A percentile compares a stretch with the other conserved stretches of the same genome.
Evolutionary conservation across 140 eudicot genomes (phyloP).

Genomic region (Erigeron philadelphicus): DNA sequence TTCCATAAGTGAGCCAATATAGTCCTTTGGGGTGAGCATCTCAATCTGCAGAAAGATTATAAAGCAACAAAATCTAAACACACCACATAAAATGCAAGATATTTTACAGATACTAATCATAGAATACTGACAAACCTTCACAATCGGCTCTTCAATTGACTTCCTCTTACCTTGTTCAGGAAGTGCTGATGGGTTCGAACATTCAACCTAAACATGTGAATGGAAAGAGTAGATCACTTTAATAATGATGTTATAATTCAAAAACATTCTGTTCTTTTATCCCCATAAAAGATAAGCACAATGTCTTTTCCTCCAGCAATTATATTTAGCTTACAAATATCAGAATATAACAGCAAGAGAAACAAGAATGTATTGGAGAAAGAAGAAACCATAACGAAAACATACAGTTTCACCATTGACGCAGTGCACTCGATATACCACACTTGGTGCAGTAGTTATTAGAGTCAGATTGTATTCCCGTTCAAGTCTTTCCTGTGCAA

Average conservation of each 20-base stretch:
- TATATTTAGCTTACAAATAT: not conserved
- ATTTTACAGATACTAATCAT: not conserved
- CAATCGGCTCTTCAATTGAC: slow-evolving; percentile 89
- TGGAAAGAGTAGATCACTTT: slow-evolving; percentile 8
- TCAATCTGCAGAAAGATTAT: slow-evolving; percentile 61
- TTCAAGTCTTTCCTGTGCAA: slow-evolving; percentile 97
- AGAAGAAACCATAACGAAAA: slow-evolving; percentile 26
- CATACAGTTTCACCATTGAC: slow-evolving; percentile 65
- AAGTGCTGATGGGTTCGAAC: slow-evolving; percentile 90
- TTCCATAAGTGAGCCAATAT: slow-evolving; percentile 95
- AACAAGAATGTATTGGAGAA: slow-evolving; percentile 4
- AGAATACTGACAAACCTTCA: slow-evolving; percentile 54
- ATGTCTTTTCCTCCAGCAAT: slow-evolving; percentile 1
- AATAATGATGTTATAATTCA: not conserved
- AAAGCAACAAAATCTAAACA: slow-evolving; percentile 11
- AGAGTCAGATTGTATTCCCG: slow-evolving; percentile 85
- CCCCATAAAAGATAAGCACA: slow-evolving; percentile 1
- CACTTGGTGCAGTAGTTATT: slow-evolving; percentile 98
- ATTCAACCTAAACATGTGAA: slow-evolving; percentile 56
- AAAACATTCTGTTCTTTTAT: not conserved
- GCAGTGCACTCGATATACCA: slow-evolving; percentile 79
- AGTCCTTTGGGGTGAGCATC: slow-evolving; percentile 89
- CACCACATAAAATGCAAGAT: not conserved
- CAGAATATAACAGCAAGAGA: slow-evolving; percentile 5
- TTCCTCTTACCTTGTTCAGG: slow-evolving; percentile 88